Conservation (phyloP, 768 basidiomycete species). For the Kwoniella europaea region DNA sequence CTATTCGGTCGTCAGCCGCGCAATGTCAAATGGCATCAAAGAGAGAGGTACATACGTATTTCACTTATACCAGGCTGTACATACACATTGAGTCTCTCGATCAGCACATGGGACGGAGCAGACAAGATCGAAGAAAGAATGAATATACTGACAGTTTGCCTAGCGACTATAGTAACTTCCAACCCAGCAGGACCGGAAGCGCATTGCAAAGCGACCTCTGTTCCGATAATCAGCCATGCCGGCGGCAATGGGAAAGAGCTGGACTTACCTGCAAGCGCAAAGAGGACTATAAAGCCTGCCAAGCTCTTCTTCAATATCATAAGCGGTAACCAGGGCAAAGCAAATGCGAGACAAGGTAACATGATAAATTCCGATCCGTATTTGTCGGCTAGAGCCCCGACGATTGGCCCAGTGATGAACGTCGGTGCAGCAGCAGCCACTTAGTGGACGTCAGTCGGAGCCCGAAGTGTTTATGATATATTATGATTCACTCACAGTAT, state of each 20-base stretch:
- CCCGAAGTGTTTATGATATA: too few species aligned
- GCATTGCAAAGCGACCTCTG: constrained; percentile 30
- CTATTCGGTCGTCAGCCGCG: constrained; percentile 5
- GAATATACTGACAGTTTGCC: constrained; percentile 20
- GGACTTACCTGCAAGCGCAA: constrained; percentile 38
- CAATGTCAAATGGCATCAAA: background rate
- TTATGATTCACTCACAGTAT: constrained; percentile 30
- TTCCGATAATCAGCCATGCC: background rate
- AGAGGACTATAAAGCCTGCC: constrained; percentile 40
- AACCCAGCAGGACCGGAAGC: constrained; percentile 38
- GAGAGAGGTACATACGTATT: constrained; percentile 28
- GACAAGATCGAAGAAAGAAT: too few species aligned
- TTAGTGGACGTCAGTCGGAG: too few species aligned
- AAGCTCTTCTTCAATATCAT: constrained; percentile 34
- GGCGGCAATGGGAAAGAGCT: background rate
- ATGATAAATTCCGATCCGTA: constrained; percentile 42
- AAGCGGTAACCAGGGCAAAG: constrained; percentile 42
- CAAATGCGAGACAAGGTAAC: constrained; percentile 29
- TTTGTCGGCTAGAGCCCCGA: constrained; percentile 42
- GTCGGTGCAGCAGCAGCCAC: constrained; percentile 47
- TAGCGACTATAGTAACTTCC: constrained; percentile 37
- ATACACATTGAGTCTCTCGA: background rate
- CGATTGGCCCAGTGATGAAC: constrained; percentile 40
- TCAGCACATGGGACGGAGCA: background rate
- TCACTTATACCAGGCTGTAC: constrained; percentile 36